Evolutionary conservation across 768 basidiomycete genomes (phyloP).

Genomic region (Tricholoma terreum): DNA sequence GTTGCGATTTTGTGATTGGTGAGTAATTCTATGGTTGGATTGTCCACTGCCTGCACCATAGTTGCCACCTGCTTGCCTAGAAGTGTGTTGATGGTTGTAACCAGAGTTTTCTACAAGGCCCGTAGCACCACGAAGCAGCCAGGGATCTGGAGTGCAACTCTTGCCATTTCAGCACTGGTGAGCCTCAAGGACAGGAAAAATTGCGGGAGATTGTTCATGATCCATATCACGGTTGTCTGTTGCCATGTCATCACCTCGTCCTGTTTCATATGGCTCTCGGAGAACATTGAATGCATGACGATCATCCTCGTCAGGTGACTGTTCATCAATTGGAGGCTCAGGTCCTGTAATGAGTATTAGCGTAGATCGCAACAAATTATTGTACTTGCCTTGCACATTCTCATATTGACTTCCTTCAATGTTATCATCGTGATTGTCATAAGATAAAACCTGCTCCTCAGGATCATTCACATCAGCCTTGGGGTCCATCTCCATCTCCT

Average conservation of each 20-base stretch:
- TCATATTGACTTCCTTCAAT: neutral
- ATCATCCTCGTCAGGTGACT: no score
- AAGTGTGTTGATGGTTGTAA: neutral
- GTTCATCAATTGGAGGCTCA: conserved; percentile 1
- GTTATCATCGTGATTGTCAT: neutral
- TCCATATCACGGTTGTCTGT: neutral
- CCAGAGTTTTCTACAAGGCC: neutral
- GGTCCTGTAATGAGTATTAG: neutral
- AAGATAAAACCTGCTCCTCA: neutral
- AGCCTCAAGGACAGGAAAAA: neutral
- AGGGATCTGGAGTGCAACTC: neutral
- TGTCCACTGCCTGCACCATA: neutral
- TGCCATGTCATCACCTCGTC: neutral
- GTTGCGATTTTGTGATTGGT: neutral
- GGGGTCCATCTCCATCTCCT: neutral
- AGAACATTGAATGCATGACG: neutral
- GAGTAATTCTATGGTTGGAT: neutral
- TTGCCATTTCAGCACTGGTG: neutral
- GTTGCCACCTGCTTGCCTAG: neutral
- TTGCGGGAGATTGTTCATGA: neutral
- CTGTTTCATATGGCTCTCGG: neutral
- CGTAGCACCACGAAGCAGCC: neutral
- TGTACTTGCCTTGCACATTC: neutral
- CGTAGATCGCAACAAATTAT: neutral
- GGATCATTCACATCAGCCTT: neutral